Evolutionary conservation across 2,329 filamentous ascomycete genomes (phyloP), one percentile per base, ranked within the genome.

Genomic region (Aspergillus pseudoglaucus): DNA sequence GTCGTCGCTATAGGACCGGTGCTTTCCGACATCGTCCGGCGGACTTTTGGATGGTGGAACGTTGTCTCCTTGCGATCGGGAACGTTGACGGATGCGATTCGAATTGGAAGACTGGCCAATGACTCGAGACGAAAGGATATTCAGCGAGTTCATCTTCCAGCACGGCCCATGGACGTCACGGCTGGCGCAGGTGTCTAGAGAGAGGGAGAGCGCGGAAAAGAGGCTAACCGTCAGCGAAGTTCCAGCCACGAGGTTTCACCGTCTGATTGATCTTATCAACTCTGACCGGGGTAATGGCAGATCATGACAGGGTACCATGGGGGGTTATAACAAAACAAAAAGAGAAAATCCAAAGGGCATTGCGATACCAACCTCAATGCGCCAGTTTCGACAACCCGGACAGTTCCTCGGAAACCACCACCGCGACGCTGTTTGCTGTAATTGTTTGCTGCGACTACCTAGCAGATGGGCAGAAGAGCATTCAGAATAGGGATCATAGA

Each of bases 101-200:
- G 77, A 66, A 51, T 71, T 71, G 56, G 78, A 74, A 55, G 78
- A 77, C 64, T 75, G 76, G 64, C 80, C 79, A 64, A 83, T 80
- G 67, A 90, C 87, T 74, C 87, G 85, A 68, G 88, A 83, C 64
- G 89, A 93, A 69, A 96, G 82, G 69, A 95, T 88, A 75, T 93
- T 95, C 76, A 95, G 78, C 63, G 90, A 95, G 83, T 96, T 96
- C 91, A 96, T 96, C 74, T 79, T 87, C 76, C 71, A 70, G 65
- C 61, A 58, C 57, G 63, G 66, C 73, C 71, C 75, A 77, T 77
- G 65, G 66, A 69, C 64, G 58, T 60, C 60, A 56, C 57, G 57
- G 61, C 55, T 57, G 59, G 61, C 63, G 59, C 64, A 62, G 60
- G 51, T 61, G 56, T 68, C 64, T 69, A 58, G 45, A 54, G 45